phyloP scores from a whole-genome alignment of 768 basidiomycete genomes.

The Candolleomyces eurysporus region DNA sequence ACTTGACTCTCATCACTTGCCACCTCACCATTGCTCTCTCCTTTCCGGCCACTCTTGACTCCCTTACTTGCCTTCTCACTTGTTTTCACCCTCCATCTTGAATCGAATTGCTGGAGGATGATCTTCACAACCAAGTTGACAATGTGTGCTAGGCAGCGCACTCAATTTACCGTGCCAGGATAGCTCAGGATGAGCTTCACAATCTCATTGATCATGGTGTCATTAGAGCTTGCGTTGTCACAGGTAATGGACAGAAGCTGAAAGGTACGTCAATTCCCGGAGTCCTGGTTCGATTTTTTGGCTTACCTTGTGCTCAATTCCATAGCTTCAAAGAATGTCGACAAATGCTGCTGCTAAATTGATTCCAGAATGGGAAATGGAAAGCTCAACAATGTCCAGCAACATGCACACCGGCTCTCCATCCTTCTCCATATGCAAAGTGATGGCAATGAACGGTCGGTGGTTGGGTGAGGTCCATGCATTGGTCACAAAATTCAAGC shows the following conservation, averaged over 20 bases:
- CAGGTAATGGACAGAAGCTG: constrained; percentile 30
- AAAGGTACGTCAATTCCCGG: too few species aligned
- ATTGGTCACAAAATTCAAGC: constrained; percentile 31
- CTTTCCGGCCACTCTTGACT: not conserved
- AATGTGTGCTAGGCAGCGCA: constrained; percentile 34
- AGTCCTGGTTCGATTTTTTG: not conserved
- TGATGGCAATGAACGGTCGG: constrained; percentile 24
- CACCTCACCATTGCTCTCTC: not conserved
- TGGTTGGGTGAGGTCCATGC: constrained; percentile 37
- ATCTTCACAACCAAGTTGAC: constrained; percentile 31
- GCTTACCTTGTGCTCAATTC: constrained; percentile 31
- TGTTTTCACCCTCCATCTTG: constrained; percentile 18
- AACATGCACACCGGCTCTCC: constrained; percentile 22
- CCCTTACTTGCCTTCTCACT: not conserved
- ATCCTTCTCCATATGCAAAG: constrained; percentile 28
- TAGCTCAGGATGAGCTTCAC: constrained; percentile 16
- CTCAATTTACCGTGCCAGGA: constrained; percentile 19
- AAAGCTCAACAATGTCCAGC: constrained; percentile 38
- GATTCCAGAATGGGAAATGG: constrained; percentile 30
- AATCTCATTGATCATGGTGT: constrained; percentile 30
- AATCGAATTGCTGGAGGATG: constrained; percentile 29
- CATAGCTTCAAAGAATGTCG: constrained; percentile 31
- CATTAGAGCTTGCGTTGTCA: constrained; percentile 34
- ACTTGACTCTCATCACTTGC: not conserved
- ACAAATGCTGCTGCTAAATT: constrained; percentile 33